A percentile compares a stretch with the other conserved stretches of the same genome.
These are phyloP conservation scores for Ustilago curta DNA, from an alignment of 1,284 basidiomycete species.

Conservation along the genomic window DNA sequence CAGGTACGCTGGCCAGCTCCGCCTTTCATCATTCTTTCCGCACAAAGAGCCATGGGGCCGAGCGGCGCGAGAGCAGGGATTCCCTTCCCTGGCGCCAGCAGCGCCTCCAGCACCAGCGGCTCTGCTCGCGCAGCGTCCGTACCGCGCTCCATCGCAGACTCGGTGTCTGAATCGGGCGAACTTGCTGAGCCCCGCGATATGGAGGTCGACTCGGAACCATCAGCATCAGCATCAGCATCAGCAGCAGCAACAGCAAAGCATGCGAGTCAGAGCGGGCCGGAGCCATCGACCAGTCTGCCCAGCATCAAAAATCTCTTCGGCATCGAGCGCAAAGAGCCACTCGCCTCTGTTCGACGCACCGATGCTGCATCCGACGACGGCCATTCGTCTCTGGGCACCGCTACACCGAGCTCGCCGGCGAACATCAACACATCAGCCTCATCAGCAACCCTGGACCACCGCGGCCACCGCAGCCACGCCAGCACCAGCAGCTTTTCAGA, in stretches of 20 bases:
- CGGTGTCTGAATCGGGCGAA: slow-evolving; percentile 29
- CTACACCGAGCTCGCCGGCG: slow-evolving; percentile 35
- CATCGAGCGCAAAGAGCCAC: slow-evolving; percentile 38
- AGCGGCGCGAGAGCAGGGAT: slow-evolving; percentile 40
- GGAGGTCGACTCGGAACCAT: slow-evolving; percentile 39
- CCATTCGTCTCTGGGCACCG: slow-evolving; percentile 24
- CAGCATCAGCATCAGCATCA: slow-evolving; percentile 15
- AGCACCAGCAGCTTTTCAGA: slow-evolving; percentile 51
- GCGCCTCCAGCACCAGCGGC: slow-evolving; percentile 14
- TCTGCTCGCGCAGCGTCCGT: slow-evolving; percentile 26
- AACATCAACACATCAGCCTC: slow-evolving; percentile 12
- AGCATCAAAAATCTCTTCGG: slow-evolving; percentile 54
- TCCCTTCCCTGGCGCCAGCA: slow-evolving; percentile 46
- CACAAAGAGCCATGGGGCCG: slow-evolving; percentile 41
- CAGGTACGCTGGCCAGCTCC: slow-evolving; percentile 41
- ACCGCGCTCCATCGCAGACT: slow-evolving; percentile 33
- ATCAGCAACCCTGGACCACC: slow-evolving; percentile 29
- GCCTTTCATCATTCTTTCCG: slow-evolving; percentile 32
- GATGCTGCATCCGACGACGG: slow-evolving; percentile 34
- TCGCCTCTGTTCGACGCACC: slow-evolving; percentile 33
- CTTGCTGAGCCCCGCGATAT: slow-evolving; percentile 25
- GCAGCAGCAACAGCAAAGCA: slow-evolving; percentile 23
- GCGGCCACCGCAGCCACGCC: slow-evolving; percentile 36
- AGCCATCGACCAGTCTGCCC: slow-evolving; percentile 39
- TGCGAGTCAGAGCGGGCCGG: slow-evolving; percentile 9